Evolutionary conservation across 2,329 filamentous ascomycete species (phyloP).

Genomic region (Colletotrichum incanum): DNA sequence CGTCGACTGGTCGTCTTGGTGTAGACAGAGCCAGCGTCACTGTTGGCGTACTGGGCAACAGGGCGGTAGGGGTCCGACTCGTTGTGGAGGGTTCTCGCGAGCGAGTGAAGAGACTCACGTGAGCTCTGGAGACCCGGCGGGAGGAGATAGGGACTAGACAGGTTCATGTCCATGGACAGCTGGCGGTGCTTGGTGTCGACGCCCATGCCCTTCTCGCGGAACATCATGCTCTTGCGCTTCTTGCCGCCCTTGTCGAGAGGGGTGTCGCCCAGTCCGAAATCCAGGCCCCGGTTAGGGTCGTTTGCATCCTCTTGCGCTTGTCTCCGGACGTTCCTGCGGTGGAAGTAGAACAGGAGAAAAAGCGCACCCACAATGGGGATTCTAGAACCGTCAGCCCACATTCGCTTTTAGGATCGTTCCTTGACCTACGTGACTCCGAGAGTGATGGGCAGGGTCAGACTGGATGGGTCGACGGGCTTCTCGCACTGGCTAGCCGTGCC

Average conservation of each 20-base stretch:
- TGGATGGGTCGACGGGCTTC: constrained; percentile 69
- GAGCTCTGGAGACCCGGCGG: constrained; percentile 85
- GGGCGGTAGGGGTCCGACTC: constrained; percentile 89
- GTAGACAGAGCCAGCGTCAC: constrained; percentile 69
- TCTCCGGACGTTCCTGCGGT: constrained; percentile 82
- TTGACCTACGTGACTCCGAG: constrained; percentile 80
- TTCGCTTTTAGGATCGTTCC: background rate
- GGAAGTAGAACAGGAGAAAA: constrained; percentile 80
- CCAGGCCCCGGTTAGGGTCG: constrained; percentile 91
- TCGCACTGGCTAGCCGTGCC: constrained; percentile 66
- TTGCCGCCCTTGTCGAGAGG: constrained; percentile 48
- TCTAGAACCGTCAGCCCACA: constrained; percentile 62
- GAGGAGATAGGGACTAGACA: constrained; percentile 92
- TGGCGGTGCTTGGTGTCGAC: constrained; percentile 62
- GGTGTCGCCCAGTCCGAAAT: constrained; percentile 84
- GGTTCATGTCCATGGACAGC: constrained; percentile 81
- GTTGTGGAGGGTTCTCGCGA: constrained; percentile 82
- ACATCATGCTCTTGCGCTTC: constrained; percentile 60
- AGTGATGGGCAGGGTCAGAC: constrained; percentile 77
- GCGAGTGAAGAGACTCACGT: constrained; percentile 87
- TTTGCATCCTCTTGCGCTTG: constrained; percentile 83
- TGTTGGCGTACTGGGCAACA: constrained; percentile 69
- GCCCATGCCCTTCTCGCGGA: constrained; percentile 65
- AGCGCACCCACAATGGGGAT: constrained; percentile 81
- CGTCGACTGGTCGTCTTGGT: constrained; percentile 57